Evolutionary conservation across 2,329 filamentous ascomycete genomes (phyloP), one percentile per base, ranked within the genome.

Genomic region (Cryphonectria japonica): DNA sequence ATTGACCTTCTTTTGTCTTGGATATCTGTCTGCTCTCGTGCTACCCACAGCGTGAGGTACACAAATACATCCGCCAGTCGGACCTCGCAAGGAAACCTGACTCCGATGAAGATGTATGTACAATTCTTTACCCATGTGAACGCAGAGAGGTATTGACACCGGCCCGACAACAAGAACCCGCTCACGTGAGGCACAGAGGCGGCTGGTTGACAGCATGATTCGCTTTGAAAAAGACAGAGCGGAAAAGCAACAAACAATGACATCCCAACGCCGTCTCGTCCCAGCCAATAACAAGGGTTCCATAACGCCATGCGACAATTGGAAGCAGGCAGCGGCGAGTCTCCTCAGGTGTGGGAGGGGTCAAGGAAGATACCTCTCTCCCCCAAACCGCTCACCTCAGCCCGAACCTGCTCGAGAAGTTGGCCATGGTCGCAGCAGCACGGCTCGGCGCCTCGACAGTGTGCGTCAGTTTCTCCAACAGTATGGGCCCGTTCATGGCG

Each of bases 391-490:
- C 67, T 80, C 77, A 83, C 67, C 86, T 87, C 82, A 92, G 89
- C 65, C 91, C 92, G 77, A 94, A 93, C 73, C 92, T 87, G 43
- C 91, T 92, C n/a, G 91, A 92, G 76, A 94, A 88, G 72, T 91
- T 91, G 66, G 89, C 86, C 72, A 93, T 87, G 60, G 88, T 86
- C 75, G 92, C 91, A 64, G 91, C 88, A 43, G 85, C 84, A 76
- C 87, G 88, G 68, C 82, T 84, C 19, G 89, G 84, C 71, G 84
- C 86, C 76, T 89, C 87, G 13, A 91, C 84, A 1, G 87, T 86
- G 63, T 89, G 85, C 26, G 90, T 92, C 73, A 94, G 86, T 59
- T 99, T 99, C 83, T 98, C 95, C n/a, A 99, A 82, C 73, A 99
- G 80, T 57, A 93, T 85, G 0, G 95, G 94, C 0, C 95, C 96